Evolutionary conservation across 1,284 basidiomycete species (phyloP).

Genomic region (Hypsizygus ulmarius): DNA sequence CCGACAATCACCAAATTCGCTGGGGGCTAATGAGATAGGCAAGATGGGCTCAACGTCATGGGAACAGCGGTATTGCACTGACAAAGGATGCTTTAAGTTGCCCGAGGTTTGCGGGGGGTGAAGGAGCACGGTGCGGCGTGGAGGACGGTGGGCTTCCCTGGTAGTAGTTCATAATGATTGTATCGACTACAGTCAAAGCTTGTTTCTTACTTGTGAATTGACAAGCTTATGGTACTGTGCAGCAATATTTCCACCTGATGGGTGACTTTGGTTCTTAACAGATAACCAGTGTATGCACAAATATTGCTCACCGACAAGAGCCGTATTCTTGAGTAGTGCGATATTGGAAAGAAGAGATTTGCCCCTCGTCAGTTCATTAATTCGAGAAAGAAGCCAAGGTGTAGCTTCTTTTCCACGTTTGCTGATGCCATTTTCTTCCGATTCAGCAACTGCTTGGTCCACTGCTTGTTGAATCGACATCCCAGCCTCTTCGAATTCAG

Average conservation of each 20-base stretch:
- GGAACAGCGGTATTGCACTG: conserved; percentile 7
- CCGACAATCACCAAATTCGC: conserved; percentile 68
- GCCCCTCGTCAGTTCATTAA: conserved; percentile 80
- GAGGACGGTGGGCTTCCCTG: not conserved
- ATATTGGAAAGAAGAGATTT: conserved; percentile 77
- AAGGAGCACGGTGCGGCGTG: conserved; percentile 2
- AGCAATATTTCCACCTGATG: conserved; percentile 75
- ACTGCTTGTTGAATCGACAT: conserved; percentile 76
- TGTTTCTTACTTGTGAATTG: conserved; percentile 35
- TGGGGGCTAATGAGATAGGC: conserved; percentile 12
- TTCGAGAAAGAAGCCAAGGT: conserved; percentile 89
- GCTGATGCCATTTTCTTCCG: conserved; percentile 78
- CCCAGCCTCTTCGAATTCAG: conserved; percentile 68
- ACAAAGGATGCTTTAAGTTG: conserved; percentile 4
- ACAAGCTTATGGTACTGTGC: conserved; percentile 67
- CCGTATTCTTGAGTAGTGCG: conserved; percentile 92
- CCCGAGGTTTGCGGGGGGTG: conserved; percentile 1
- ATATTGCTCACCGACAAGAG: conserved; percentile 63
- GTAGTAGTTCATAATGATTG: conserved; percentile 7
- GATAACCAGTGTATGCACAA: not conserved
- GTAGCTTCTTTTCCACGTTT: conserved; percentile 89
- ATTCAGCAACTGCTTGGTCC: conserved; percentile 84
- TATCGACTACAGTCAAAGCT: conserved; percentile 9
- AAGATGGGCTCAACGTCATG: conserved; percentile 3
- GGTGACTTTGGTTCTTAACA: conserved; percentile 4